Percentiles rank a stretch among this genome's conserved stretches.
phyloP scores from a whole-genome alignment of 371 early-diverging fungal genomes.

The Parasitella parasitica region DNA sequence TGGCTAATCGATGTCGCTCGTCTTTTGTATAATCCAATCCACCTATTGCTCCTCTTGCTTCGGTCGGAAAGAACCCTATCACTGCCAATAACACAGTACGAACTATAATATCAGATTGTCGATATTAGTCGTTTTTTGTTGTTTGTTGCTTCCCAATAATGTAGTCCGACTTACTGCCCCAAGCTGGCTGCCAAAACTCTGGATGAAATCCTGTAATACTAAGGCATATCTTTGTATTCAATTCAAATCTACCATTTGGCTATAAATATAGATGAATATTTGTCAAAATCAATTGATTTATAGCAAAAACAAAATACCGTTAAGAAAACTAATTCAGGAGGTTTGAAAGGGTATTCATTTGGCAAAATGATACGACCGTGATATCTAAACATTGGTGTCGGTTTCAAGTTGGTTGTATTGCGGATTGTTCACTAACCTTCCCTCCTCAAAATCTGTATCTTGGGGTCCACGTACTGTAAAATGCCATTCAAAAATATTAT shows the following conservation, averaged over 20 bases:
- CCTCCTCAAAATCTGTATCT: conserved; percentile 85
- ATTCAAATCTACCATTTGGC: conserved; percentile 90
- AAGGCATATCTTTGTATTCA: conserved; percentile 89
- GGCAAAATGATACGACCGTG: conserved; percentile 82
- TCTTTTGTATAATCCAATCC: conserved; percentile 74
- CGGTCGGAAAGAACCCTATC: conserved; percentile 72
- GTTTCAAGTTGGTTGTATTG: not conserved
- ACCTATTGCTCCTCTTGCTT: conserved; percentile 85
- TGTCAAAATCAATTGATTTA: not conserved
- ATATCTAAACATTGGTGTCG: conserved; percentile 41
- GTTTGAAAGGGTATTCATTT: conserved; percentile 92
- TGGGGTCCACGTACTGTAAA: conserved; percentile 90
- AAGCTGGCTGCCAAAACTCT: conserved; percentile 93
- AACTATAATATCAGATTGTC: conserved; percentile 35
- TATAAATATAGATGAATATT: conserved; percentile 9
- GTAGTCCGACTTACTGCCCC: conserved; percentile 69
- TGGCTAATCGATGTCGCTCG: conserved; percentile 67
- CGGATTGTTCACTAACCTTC: conserved; percentile 51
- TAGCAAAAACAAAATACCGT: conserved; percentile 53
- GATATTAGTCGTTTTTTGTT: too few relatives aligned
- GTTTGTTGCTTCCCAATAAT: not conserved
- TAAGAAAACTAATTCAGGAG: conserved; percentile 87
- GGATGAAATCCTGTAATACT: conserved; percentile 93
- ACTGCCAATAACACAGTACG: conserved; percentile 88
- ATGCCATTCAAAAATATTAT: conserved; percentile 86